phyloP scores from a whole-genome alignment of 495 filamentous ascomycete genomes.

The Aspergillus hancockii region DNA sequence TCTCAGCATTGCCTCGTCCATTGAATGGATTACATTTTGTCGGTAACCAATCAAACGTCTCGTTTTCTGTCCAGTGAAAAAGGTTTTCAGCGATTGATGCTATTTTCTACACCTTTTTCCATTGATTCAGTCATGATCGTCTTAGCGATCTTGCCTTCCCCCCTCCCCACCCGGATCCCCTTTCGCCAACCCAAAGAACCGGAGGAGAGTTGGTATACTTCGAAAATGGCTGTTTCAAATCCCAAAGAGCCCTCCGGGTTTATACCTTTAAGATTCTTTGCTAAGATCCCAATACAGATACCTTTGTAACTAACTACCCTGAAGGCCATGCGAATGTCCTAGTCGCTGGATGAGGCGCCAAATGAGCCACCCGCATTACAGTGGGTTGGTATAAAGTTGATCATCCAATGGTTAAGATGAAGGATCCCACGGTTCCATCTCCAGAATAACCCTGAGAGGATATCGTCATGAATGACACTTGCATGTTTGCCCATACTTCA shows the following conservation, averaged over 20 bases:
- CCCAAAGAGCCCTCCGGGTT: background rate
- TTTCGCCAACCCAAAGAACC: background rate
- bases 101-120: background rate
- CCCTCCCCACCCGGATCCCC: too few relatives aligned
- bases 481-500: background rate
- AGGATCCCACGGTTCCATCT: background rate
- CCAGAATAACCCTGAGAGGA: background rate
- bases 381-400: background rate
- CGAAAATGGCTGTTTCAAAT: background rate
- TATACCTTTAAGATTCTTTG: background rate
- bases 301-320: background rate
- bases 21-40: background rate
- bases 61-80: background rate
- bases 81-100: background rate
- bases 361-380: background rate
- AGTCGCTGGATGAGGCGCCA: background rate
- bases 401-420: conserved; percentile 1
- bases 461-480: background rate
- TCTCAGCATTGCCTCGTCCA: background rate
- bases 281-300: background rate
- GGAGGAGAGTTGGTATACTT: background rate
- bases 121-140: background rate
- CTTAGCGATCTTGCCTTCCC: background rate
- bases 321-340: background rate
- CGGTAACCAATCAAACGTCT: background rate